Evolutionary conservation across 1,139 yeast species (phyloP), one percentile per base, ranked within the genome.

Genomic region (Diutina neorugosa): DNA sequence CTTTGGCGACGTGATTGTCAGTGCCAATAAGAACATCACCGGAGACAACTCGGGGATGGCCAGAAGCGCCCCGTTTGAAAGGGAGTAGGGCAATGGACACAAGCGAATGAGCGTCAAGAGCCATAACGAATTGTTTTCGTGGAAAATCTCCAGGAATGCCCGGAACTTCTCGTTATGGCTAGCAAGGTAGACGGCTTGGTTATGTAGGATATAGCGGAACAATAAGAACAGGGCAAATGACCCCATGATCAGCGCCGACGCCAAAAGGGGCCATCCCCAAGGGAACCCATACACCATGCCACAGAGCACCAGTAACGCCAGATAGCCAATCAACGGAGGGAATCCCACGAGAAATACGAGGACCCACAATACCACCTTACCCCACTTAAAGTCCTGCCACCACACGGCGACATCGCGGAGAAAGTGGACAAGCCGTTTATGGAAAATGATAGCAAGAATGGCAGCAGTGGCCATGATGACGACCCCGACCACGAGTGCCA

Each of bases 11-110:
- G 96, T 82, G 27, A 87, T 63, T 0, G 81, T 60, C 16, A 93
- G 84, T 1, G 97, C 96, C 46, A 82, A 64, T 7, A 83, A 71
- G 65, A 86, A 93, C 31, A 83, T 80, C 51, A 66, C 56, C 1
- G 82, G 70, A 0, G 84, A 73, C 18, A 90, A 74, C 34, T 87
- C 85, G 0, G 95, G 96, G 21, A 91, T 78, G 2, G 93, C 85
- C 5, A 95, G 93, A 59, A 93, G 74, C 0, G 96, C 97, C 4
- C 97, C 98, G 63, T 93, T 93, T 0, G 95, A 85, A 48, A 91
- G 70, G 3, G 96, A 88, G 64, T 91, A 93, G 0, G 98, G 98
- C 61, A 91, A 77, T 0, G 98, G 98, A 60, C 97, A 89, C 55
- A 91, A 68, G 54, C 97, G 73, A 49, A 93, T 77, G 64, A 91